Conservation (phyloP, 495 filamentous ascomycete genomes). For the Echria macrotheca region DNA sequence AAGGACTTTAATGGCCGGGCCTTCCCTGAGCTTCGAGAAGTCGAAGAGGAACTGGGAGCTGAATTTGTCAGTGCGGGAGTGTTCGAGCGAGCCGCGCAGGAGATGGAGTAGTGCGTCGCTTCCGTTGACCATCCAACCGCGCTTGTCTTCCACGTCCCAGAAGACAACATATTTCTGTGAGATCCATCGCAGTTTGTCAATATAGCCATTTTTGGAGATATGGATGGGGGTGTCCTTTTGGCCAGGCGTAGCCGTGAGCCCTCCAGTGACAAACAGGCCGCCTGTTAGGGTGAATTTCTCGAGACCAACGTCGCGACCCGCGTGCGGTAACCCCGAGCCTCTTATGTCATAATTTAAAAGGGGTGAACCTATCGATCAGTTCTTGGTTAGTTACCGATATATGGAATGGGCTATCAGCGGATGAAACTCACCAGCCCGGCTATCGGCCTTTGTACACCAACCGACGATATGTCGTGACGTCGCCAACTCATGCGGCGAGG, state of each 20-base stretch:
- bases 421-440: background rate
- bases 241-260: background rate
- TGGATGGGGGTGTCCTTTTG: background rate
- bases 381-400: background rate
- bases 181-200: slow-evolving; percentile 22
- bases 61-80: slow-evolving; percentile 3
- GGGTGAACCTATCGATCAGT: background rate
- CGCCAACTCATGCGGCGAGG: background rate
- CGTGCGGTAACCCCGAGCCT: background rate
- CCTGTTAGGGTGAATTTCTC: background rate
- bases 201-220: background rate
- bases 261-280: background rate
- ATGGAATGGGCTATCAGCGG: background rate
- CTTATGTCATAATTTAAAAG: background rate
- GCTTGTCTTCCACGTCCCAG: slow-evolving; percentile 31
- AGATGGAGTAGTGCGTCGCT: slow-evolving; percentile 37
- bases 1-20: too few relatives aligned
- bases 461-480: background rate
- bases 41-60: background rate
- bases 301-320: background rate
- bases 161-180: slow-evolving; percentile 25
- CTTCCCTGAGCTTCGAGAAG: too few relatives aligned
- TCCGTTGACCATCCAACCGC: slow-evolving; percentile 38
- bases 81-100: slow-evolving; percentile 28
- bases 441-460: background rate